Evolutionary conservation across 176 grass and related monocot species (phyloP), one percentile per base, ranked within the genome.

Genomic region (Tillandsia fasciculata): DNA sequence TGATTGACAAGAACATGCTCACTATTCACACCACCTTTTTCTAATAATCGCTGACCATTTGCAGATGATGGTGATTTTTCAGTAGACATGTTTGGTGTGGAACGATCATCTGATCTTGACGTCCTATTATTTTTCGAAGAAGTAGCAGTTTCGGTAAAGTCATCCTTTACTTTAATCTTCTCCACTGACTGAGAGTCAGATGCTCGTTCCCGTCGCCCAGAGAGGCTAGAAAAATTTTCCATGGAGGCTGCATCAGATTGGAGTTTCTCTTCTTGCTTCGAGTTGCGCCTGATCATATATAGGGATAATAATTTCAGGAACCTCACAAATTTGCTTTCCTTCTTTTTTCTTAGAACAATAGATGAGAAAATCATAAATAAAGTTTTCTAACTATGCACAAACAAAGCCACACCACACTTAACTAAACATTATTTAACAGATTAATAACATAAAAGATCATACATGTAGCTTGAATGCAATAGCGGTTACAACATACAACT

Each of bases 41-140:
- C 48, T 11, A 33, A 74, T 81, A 67, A 68, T 58, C 75, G 77
- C 11, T n/a, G 20, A 80, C 70, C 63, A 76, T 13, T 76, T 23
- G 64, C 33, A 42, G 33, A 27, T 52, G 83, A 80, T 51, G 71
- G 66, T 10, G 50, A 75, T 64, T 52, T 80, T 47, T 79, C 72
- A 51, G 12, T 72, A 27, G 51, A 76, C 69, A 72, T 72, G 69
- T 53, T 72, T 68, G 74, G 74, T 12, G 66, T 50, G 3, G 20
- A 67, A 57, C n/a, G 59, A 20, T 26, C 70, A 78, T 81, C 78
- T 49, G 78, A 81, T 74, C 51, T 86, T 12, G 17, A 68, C 48
- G 17, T 70, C 71, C 58, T 86, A 28, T 67, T 56, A 74, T 74
- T 76, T 72, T 81, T 78, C 12, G 51, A 78, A 79, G 70, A 48